Evolutionary conservation across 2,329 filamentous ascomycete genomes (phyloP).

Genomic region (Aureobasidium pullulans): DNA sequence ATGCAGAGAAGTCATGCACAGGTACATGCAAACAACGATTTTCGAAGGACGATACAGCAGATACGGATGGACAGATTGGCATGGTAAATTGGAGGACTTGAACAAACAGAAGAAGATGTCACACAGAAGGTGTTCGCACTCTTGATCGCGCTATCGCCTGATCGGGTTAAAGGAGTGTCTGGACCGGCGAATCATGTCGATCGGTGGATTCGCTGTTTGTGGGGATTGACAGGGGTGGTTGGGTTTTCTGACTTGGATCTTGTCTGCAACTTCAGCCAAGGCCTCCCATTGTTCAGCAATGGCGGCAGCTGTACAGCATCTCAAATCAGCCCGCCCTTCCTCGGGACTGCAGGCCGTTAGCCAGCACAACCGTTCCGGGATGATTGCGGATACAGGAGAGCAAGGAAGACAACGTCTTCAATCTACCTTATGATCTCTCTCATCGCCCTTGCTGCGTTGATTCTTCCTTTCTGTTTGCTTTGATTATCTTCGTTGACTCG

Average conservation of each 20-base stretch:
- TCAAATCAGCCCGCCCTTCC: constrained; percentile 7
- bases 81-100: constrained; percentile 4
- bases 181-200: constrained; percentile 8
- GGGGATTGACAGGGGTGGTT: constrained; percentile 9
- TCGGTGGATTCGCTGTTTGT: constrained; percentile 2
- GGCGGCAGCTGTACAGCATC: not conserved
- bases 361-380: constrained; percentile 3
- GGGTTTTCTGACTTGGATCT: not conserved
- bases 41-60: not conserved
- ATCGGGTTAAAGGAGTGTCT: not conserved
- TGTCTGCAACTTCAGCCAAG: not conserved
- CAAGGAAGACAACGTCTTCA: constrained; percentile 1
- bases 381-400: constrained; percentile 8
- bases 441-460: not conserved
- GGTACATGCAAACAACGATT: not conserved
- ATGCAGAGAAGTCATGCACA: constrained; percentile 4
- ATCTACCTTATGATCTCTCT: constrained; percentile 6
- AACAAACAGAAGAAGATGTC: constrained; percentile 1
- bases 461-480: not conserved
- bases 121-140: not conserved
- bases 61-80: not conserved
- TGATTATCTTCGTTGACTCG: not conserved
- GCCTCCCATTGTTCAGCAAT: not conserved
- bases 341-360: constrained; percentile 8
- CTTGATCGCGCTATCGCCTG: not conserved